These are phyloP conservation scores for Madurella fahalii DNA, from an alignment of 2,329 filamentous ascomycete species.

Conservation along the genomic window DNA sequence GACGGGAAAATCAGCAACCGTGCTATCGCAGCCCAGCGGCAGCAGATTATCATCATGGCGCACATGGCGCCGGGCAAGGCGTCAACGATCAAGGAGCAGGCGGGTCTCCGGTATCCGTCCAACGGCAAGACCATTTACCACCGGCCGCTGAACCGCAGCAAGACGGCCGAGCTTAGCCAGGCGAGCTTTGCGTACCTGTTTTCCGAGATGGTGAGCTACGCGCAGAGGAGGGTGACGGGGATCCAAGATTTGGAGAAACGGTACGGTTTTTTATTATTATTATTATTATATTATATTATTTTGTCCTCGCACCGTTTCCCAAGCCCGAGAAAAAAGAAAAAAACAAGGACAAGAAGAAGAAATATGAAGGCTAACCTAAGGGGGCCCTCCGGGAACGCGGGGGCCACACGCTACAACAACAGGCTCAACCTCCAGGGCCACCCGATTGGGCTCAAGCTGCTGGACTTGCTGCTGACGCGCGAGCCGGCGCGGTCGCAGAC, in stretches of 20 bases:
- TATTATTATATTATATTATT: too few relatives aligned
- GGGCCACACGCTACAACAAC: too few relatives aligned
- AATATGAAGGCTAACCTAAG: too few relatives aligned
- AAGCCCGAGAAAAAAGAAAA: too few relatives aligned
- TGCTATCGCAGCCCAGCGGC: background rate
- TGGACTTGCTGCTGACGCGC: constrained; percentile 90
- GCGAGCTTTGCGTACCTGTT: constrained; percentile 95
- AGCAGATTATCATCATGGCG: constrained; percentile 38
- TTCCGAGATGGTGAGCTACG: constrained; percentile 93
- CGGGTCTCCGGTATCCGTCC: constrained; percentile 79
- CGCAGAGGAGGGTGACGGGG: constrained; percentile 82
- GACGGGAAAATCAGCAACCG: background rate
- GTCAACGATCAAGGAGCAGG: constrained; percentile 37
- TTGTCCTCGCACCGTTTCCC: background rate
- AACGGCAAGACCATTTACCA: constrained; percentile 98
- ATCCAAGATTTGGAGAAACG: constrained; percentile 91
- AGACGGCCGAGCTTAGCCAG: constrained; percentile 84
- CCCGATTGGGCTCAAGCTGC: constrained; percentile 85
- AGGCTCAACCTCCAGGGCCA: constrained; percentile 91
- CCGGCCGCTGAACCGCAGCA: constrained; percentile 84
- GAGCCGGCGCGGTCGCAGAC: constrained; percentile 65
- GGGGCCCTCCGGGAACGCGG: too few relatives aligned
- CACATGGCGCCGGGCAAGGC: constrained; percentile 47
- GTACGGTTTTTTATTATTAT: constrained; percentile 42
- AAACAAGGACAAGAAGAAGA: too few relatives aligned